These are phyloP conservation scores for Picochlorum sp. DNA, from an alignment of 139 green algal species.

Conservation along the genomic window DNA sequence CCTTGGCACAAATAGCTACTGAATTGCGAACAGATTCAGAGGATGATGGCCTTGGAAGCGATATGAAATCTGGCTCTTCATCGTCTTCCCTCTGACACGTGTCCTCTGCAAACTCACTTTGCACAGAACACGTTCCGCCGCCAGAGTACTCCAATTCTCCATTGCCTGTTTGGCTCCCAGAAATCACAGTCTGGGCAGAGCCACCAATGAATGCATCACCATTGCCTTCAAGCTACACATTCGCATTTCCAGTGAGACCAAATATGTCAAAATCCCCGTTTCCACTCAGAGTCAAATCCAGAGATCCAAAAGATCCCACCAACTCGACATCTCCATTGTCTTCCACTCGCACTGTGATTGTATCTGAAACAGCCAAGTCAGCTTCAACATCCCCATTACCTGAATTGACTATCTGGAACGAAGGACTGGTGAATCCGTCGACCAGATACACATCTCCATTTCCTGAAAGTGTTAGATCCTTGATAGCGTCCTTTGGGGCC, in stretches of 20 bases:
- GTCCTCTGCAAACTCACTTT: not conserved
- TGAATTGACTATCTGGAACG: not conserved
- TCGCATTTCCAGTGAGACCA: not conserved
- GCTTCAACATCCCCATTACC: not conserved
- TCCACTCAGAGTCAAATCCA: not conserved
- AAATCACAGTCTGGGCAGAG: not conserved
- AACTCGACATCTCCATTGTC: not conserved
- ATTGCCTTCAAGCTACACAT: conserved; percentile 1
- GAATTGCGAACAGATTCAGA: not conserved
- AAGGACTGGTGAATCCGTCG: not conserved
- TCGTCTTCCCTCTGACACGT: not conserved
- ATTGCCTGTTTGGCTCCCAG: not conserved
- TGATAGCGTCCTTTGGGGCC: not conserved
- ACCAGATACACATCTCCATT: not conserved
- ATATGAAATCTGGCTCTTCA: not conserved
- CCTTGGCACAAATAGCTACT: not conserved
- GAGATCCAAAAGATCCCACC: not conserved
- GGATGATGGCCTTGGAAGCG: not conserved
- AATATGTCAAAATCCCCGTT: not conserved
- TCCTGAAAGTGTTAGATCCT: not conserved
- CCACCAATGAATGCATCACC: not conserved
- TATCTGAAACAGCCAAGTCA: not conserved
- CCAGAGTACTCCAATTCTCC: not conserved
- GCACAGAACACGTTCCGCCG: not conserved
- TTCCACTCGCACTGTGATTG: not conserved